phyloP scores from a whole-genome alignment of 2,329 filamentous ascomycete genomes.

The Fusarium longipes region DNA sequence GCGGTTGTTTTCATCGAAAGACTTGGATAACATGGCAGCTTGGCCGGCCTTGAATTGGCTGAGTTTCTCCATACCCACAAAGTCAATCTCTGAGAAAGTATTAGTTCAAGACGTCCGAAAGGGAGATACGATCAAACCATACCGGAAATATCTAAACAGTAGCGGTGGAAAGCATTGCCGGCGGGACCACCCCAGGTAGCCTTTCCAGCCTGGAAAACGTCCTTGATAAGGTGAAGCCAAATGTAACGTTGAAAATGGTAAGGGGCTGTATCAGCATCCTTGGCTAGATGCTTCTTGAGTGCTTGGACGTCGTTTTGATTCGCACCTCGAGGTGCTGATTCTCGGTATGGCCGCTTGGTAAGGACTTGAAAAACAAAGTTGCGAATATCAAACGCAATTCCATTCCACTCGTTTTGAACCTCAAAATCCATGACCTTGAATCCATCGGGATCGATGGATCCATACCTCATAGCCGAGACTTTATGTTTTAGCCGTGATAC shows the following conservation, averaged over 20 bases:
- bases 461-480: neutral
- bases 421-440: slow-evolving; percentile 25
- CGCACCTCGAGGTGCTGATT: neutral
- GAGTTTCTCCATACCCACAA: slow-evolving; percentile 8
- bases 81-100: neutral
- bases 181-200: slow-evolving; percentile 18
- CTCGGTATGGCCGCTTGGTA: slow-evolving; percentile 10
- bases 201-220: slow-evolving; percentile 11
- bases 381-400: slow-evolving; percentile 4
- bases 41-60: slow-evolving; percentile 21
- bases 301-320: neutral
- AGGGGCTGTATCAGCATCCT: neutral
- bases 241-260: slow-evolving; percentile 20
- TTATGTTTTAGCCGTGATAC: neutral
- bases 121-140: neutral
- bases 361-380: slow-evolving; percentile 12
- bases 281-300: slow-evolving; percentile 18
- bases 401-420: neutral
- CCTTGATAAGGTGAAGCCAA: slow-evolving; percentile 7
- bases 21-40: neutral
- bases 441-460: neutral
- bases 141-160: slow-evolving; percentile 27
- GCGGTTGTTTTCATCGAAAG: neutral
- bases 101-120: neutral
- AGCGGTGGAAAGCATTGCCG: slow-evolving; percentile 19